These are phyloP conservation scores for Helichrysum umbraculigerum DNA, from an alignment of 129 eudicot genomes.

Conservation along the genomic window DNA sequence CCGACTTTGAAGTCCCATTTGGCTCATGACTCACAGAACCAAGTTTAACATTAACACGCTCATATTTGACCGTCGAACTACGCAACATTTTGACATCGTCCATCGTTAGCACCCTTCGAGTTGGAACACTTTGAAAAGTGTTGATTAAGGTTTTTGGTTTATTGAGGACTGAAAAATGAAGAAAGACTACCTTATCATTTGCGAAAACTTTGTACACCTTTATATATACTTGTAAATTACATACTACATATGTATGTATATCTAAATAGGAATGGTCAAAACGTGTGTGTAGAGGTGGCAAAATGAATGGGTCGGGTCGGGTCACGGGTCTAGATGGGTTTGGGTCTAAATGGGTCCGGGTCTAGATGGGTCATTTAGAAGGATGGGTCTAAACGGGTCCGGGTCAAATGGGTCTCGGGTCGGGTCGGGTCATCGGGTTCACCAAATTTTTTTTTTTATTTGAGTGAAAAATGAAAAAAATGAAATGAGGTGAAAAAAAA, in stretches of 20 bases:
- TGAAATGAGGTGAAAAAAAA: too few species aligned
- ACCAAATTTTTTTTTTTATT: too few species aligned
- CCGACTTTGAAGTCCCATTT: conserved; percentile 31
- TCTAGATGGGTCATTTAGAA: too few species aligned
- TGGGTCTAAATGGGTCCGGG: too few species aligned
- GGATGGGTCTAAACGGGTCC: too few species aligned
- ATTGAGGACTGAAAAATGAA: background rate
- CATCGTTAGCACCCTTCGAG: conserved; percentile 19
- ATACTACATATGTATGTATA: background rate
- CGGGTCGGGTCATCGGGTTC: too few species aligned
- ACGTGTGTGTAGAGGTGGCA: background rate
- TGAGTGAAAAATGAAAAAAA: too few species aligned
- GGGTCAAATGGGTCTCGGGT: too few species aligned
- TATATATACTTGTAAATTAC: background rate
- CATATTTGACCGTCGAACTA: conserved; percentile 26
- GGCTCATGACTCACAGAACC: conserved; percentile 18
- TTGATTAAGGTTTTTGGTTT: conserved; percentile 22
- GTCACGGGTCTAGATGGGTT: too few species aligned
- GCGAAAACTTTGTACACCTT: background rate
- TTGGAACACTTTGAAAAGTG: conserved; percentile 11
- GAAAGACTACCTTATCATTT: background rate
- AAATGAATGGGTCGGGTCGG: too few species aligned
- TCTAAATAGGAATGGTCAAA: background rate
- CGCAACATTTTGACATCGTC: conserved; percentile 29
- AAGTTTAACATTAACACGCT: conserved; percentile 2